phyloP scores from a whole-genome alignment of 441 rosid species.

The Syzygium syzygioides region DNA sequence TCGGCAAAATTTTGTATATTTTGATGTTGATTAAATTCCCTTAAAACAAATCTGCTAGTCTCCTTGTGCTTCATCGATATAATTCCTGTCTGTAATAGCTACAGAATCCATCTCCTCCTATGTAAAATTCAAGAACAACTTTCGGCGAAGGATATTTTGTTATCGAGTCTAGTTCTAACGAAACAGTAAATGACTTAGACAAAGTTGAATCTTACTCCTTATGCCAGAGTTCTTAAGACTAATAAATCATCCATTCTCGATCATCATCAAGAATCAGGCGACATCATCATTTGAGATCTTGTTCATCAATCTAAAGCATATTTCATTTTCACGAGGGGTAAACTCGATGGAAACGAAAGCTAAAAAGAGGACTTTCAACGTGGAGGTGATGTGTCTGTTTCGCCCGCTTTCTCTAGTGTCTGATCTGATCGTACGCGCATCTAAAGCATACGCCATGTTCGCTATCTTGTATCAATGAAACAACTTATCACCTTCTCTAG shows the following conservation, averaged over 20 bases:
- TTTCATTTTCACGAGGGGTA: neutral
- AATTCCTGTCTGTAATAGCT: accelerated
- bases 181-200: no score
- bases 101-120: no score
- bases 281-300: neutral
- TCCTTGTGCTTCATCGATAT: no score
- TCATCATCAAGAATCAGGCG: neutral
- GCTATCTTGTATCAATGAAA: neutral
- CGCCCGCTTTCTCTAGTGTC: neutral
- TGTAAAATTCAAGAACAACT: no score
- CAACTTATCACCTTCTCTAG: neutral
- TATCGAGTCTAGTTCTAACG: no score
- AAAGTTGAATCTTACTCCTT: no score
- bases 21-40: no score
- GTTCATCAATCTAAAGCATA: neutral
- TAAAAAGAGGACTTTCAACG: neutral
- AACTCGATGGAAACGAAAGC: neutral
- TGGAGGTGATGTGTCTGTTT: neutral
- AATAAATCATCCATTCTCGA: neutral
- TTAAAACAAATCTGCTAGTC: no score
- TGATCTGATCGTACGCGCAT: neutral
- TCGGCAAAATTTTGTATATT: no score
- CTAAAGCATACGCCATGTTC: neutral
- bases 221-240: neutral
- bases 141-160: no score